Evolutionary conservation across 2,329 filamentous ascomycete species (phyloP).

Genomic region (Scedosporium minutisporum): DNA sequence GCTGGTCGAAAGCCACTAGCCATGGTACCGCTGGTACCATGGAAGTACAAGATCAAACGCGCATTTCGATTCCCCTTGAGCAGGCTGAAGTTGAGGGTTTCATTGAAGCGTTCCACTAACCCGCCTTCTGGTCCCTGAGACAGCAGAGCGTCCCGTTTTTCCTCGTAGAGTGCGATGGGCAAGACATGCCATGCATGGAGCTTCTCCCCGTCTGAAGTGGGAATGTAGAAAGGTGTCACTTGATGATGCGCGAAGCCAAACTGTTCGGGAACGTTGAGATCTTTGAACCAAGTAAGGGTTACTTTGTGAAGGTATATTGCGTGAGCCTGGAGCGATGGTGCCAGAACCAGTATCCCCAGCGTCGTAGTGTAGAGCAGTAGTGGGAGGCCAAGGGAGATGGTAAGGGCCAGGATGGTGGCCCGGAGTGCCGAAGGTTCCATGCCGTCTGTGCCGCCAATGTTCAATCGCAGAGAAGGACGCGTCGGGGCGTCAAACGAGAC

Average conservation of each 20-base stretch:
- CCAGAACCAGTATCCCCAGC: conserved; percentile 5
- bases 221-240: conserved; percentile 58
- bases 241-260: conserved; percentile 63
- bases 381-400: too few relatives aligned
- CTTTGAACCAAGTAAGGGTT: conserved; percentile 35
- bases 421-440: too few relatives aligned
- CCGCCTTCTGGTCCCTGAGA: conserved; percentile 19
- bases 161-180: conserved; percentile 52
- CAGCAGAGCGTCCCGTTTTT: conserved; percentile 33
- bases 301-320: conserved; percentile 40
- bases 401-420: too few relatives aligned
- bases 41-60: conserved; percentile 38
- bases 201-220: conserved; percentile 52
- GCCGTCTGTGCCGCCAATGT: too few relatives aligned
- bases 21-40: conserved; percentile 47
- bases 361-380: too few relatives aligned
- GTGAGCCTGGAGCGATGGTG: conserved; percentile 13
- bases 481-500: too few relatives aligned
- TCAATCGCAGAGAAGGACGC: too few relatives aligned
- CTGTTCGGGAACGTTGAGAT: conserved; percentile 54
- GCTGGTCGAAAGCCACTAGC: conserved; percentile 43
- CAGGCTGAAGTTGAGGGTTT: conserved; percentile 28
- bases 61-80: conserved; percentile 34
- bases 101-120: conserved; percentile 22
- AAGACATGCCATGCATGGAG: conserved; percentile 67